phyloP scores from a whole-genome alignment of 331 rosid species.

The Ulmus americana region DNA sequence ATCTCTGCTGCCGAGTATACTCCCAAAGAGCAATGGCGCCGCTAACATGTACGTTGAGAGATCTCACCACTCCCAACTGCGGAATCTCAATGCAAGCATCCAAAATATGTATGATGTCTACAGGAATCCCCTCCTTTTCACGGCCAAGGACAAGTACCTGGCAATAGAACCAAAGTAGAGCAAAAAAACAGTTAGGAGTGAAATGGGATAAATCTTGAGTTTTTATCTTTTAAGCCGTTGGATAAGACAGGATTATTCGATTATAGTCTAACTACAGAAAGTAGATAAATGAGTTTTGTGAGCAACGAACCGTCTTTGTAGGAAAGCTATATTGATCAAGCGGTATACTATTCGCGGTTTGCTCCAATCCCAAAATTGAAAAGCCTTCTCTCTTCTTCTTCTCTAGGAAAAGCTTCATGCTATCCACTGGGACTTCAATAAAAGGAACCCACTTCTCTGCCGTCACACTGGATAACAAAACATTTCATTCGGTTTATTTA shows the following conservation, averaged over 20 bases:
- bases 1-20: slow-evolving; percentile 85
- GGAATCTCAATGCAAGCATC: slow-evolving; percentile 92
- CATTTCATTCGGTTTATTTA: background rate
- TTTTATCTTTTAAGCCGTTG: too few relatives aligned
- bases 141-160: slow-evolving; percentile 93
- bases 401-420: slow-evolving; percentile 70
- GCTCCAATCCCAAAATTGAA: slow-evolving; percentile 94
- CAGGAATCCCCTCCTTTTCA: slow-evolving; percentile 96
- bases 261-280: background rate
- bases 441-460: slow-evolving; percentile 99
- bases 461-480: slow-evolving; percentile 65
- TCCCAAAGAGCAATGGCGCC: slow-evolving; percentile 98
- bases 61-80: slow-evolving; percentile 87
- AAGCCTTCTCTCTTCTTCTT: slow-evolving; percentile 85
- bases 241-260: too few relatives aligned
- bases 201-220: too few relatives aligned
- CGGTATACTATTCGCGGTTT: slow-evolving; percentile 85
- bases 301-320: slow-evolving; percentile 53
- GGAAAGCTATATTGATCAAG: slow-evolving; percentile 79
- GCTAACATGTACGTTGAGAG: slow-evolving; percentile 95
- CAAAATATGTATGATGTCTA: slow-evolving; percentile 76
- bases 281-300: background rate
- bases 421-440: slow-evolving; percentile 76
- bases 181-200: background rate
- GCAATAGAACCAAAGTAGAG: background rate